Evolutionary conservation across 768 basidiomycete species (phyloP).

Genomic region (Phanerochaete sordida): DNA sequence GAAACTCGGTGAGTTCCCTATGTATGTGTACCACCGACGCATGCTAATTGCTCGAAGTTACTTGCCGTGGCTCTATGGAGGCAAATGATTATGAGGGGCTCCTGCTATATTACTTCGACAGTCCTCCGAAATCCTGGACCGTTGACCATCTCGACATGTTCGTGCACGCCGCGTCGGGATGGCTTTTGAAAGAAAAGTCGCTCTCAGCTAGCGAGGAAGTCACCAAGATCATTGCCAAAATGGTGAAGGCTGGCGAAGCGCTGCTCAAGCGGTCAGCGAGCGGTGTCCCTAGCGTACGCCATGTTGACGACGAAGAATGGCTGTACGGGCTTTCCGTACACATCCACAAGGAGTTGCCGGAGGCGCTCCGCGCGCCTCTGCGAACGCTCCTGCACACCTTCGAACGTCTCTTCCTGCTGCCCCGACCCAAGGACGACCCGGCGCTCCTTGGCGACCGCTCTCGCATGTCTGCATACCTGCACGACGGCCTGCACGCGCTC

Average conservation of each 20-base stretch:
- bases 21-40: neutral
- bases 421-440: too few relatives aligned
- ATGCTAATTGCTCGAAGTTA: neutral
- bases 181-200: neutral
- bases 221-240: neutral
- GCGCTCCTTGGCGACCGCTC: neutral
- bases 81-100: neutral
- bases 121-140: neutral
- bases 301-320: neutral
- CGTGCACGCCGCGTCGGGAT: neutral
- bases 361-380: neutral
- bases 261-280: neutral
- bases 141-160: neutral
- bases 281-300: neutral
- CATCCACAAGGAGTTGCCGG: neutral
- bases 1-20: neutral
- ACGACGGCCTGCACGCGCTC: neutral
- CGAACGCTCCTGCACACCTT: neutral
- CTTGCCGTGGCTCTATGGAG: neutral
- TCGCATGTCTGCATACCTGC: neutral
- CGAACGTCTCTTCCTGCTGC: neutral
- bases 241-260: neutral
- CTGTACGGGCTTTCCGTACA: neutral
- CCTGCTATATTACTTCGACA: neutral
- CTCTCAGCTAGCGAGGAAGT: neutral